Percentiles rank a stretch among this genome's conserved stretches.
These are phyloP conservation scores for Kluyveromyces dobzhanskii DNA, from an alignment of 805 yeast genomes.

Conservation along the genomic window DNA sequence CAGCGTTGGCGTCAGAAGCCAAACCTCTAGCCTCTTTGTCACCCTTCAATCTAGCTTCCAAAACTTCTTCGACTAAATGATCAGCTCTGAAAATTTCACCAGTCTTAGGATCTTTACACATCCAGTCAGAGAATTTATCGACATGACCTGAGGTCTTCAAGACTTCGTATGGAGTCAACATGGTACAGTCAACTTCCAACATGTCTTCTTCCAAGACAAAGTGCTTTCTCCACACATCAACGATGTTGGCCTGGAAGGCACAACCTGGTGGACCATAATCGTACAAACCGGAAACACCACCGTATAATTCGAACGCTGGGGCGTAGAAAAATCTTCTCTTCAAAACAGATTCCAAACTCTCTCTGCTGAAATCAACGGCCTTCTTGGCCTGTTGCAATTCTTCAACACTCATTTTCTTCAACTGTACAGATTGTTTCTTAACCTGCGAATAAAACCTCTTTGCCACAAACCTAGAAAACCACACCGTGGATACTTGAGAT, in stretches of 20 bases:
- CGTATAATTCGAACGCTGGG: conserved; percentile 94
- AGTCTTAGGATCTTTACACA: conserved; percentile 91
- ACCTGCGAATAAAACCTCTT: conserved; percentile 24
- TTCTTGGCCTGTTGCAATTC: conserved; percentile 25
- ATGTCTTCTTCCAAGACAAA: conserved; percentile 95
- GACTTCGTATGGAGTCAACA: conserved; percentile 96
- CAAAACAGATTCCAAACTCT: conserved; percentile 77
- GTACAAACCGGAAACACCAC: conserved; percentile 96
- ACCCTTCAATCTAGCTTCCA: conserved; percentile 94
- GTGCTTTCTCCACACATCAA: conserved; percentile 97
- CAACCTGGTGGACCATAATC: conserved; percentile 99
- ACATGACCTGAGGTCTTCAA: conserved; percentile 98
- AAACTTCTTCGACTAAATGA: conserved; percentile 94
- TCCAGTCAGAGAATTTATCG: conserved; percentile 98
- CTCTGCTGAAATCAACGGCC: conserved; percentile 59
- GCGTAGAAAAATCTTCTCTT: conserved; percentile 96
- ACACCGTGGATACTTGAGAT: conserved; percentile 13
- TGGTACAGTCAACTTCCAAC: conserved; percentile 97
- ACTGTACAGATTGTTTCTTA: conserved; percentile 21
- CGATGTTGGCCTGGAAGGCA: conserved; percentile 91
- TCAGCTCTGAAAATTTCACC: conserved; percentile 99
- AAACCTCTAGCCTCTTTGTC: conserved; percentile 94
- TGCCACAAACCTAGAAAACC: conserved; percentile 12
- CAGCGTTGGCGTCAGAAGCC: conserved; percentile 41
- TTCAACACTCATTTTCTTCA: conserved; percentile 27